Base-by-base conservation (phyloP, 495 filamentous ascomycete species). In the Xylaria flabelliformis region DNA sequence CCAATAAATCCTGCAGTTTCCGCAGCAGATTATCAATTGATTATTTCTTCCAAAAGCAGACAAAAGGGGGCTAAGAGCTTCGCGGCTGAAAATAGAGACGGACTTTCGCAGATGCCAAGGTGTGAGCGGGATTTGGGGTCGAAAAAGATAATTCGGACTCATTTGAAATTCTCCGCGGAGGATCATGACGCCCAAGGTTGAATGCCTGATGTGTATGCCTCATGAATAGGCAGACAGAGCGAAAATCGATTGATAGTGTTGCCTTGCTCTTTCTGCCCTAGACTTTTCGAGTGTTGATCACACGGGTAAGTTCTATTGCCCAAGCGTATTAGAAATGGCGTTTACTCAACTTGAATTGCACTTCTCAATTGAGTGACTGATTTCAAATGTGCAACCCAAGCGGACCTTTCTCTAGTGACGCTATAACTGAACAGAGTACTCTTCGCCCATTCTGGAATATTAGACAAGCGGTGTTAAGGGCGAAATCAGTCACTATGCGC, bases 101-200 rank as follows among this genome's bases (percentile, higher is more conserved):
- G n/a, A n/a, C n/a, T n/a, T n/a, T n/a, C n/a, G 13, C 3, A 4
- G 42, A 4, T 46, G 46, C 48, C 1, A 24, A 21, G 44, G 12
- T 13, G 41, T 12, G 17, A 36, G 19, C 36, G 29, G 39, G 17
- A 0, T 63, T 44, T 44, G 36, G 29, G 56, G 39, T 44, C 61
- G 61, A 44, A 32, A 56, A 55, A 13, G 2, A 15, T 2, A 15
- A 4, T 29, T 41, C 10, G 32, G 48, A 55, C 64, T 53, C 26
- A 36, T 42, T 55, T 67, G 48, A 48, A 56, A 55, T 67, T 36
- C 19, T 48, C 56, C 15, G 32, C 32, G 51, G 15, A 59, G 56
- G 56, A 34, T 21, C 59, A 42, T 10, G 36, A 58, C 32, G 53
- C 29, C 53, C 15, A 59, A 36, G 3, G 55, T 8, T 5, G 17